phyloP scores from a whole-genome alignment of 179 eudicot genomes.

The Carnegiea gigantea region DNA sequence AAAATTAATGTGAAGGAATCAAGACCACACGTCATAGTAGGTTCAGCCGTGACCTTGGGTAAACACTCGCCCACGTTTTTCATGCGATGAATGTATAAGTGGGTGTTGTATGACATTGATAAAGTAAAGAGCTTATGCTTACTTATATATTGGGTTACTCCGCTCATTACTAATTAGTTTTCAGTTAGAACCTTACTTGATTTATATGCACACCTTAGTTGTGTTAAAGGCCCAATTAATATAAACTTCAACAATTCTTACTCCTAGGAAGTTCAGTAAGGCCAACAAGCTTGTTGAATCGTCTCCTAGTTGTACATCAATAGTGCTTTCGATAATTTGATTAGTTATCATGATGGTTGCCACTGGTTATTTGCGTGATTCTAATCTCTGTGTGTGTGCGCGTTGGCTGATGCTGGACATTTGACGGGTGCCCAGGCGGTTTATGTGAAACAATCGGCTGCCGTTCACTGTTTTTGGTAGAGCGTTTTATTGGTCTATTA shows the following conservation, averaged over 20 bases:
- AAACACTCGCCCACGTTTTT: too few relatives aligned
- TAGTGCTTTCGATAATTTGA: not conserved
- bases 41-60: too few relatives aligned
- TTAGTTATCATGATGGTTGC: not conserved
- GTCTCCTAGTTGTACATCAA: slow-evolving; percentile 40
- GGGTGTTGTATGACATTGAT: too few relatives aligned
- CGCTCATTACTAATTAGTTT: too few relatives aligned
- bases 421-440: not conserved
- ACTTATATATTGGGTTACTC: too few relatives aligned
- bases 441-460: not conserved
- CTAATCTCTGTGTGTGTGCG: not conserved
- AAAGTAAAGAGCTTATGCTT: too few relatives aligned
- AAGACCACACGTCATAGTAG: too few relatives aligned
- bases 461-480: not conserved
- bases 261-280: slow-evolving; percentile 58
- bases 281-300: slow-evolving; percentile 73
- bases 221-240: too few relatives aligned
- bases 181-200: too few relatives aligned
- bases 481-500: not conserved
- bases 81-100: too few relatives aligned
- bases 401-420: not conserved
- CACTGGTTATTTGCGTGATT: not conserved
- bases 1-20: too few relatives aligned
- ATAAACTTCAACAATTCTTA: not conserved
- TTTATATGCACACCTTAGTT: too few relatives aligned